phyloP scores from a whole-genome alignment of 495 filamentous ascomycete species.

The Terfezia boudieri region DNA sequence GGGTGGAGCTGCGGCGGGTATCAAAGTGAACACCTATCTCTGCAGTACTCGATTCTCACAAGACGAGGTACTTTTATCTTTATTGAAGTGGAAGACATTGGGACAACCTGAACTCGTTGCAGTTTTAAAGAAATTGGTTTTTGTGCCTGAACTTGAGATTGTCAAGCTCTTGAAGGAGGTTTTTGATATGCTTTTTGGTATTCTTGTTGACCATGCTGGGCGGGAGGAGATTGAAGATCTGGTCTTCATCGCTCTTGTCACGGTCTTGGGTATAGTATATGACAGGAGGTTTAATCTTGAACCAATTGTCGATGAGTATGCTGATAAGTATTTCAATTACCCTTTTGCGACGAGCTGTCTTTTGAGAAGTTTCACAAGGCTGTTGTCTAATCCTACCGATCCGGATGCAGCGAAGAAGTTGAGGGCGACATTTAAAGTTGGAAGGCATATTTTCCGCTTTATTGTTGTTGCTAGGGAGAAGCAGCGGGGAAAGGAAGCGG shows the following conservation, averaged over 20 bases:
- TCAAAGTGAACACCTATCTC: conserved; percentile 67
- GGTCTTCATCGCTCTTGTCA: conserved; percentile 73
- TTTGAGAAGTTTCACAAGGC: conserved; percentile 60
- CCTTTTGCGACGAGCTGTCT: conserved; percentile 86
- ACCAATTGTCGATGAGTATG: conserved; percentile 76
- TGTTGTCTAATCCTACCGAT: conserved; percentile 58
- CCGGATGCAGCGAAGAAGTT: conserved; percentile 60
- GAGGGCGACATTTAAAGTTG: conserved; percentile 86
- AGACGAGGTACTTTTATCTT: conserved; percentile 62
- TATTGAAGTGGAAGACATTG: conserved; percentile 68
- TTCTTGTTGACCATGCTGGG: conserved; percentile 67
- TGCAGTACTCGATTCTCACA: conserved; percentile 94
- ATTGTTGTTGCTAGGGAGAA: conserved; percentile 75
- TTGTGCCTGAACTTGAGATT: conserved; percentile 92
- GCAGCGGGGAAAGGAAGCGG: conserved; percentile 71
- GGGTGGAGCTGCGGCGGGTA: conserved; percentile 31
- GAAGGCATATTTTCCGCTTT: conserved; percentile 77
- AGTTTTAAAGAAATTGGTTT: conserved; percentile 57
- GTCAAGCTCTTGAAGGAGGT: conserved; percentile 83
- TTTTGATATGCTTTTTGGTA: conserved; percentile 76
- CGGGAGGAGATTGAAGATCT: conserved; percentile 83
- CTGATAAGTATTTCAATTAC: conserved; percentile 76
- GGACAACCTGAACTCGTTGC: conserved; percentile 42
- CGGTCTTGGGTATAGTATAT: conserved; percentile 77
- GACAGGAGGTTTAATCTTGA: conserved; percentile 82